Evolutionary conservation across 2,329 filamentous ascomycete species (phyloP).

Genomic region (Colletotrichum spinosum): DNA sequence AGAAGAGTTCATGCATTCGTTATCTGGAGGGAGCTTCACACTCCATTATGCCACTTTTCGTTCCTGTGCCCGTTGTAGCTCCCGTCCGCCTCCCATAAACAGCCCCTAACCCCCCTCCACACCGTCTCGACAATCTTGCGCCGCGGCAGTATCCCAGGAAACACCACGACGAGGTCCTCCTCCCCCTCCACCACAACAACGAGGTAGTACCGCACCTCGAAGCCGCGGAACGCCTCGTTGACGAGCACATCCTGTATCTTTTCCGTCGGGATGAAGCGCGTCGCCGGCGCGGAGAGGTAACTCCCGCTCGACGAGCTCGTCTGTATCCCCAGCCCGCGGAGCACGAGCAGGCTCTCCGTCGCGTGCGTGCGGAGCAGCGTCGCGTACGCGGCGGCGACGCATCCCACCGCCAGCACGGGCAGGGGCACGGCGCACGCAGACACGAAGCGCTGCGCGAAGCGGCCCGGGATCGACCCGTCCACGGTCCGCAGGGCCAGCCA

Average conservation of each 20-base stretch:
- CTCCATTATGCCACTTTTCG: constrained; percentile 42
- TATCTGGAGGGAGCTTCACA: constrained; percentile 7
- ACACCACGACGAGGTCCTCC: constrained; percentile 91
- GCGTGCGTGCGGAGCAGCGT: constrained; percentile 60
- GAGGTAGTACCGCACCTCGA: constrained; percentile 90
- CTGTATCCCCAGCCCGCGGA: constrained; percentile 91
- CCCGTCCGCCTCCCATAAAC: constrained; percentile 76
- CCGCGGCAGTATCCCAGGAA: constrained; percentile 82
- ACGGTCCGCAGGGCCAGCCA: constrained; percentile 43
- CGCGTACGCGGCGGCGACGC: constrained; percentile 54
- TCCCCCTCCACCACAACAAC: constrained; percentile 92
- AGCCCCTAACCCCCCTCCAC: constrained; percentile 86
- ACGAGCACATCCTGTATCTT: constrained; percentile 94
- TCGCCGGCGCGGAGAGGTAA: constrained; percentile 65
- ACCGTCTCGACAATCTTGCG: constrained; percentile 84
- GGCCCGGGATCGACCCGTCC: constrained; percentile 47
- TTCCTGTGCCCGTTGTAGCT: constrained; percentile 33
- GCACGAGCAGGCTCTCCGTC: constrained; percentile 88
- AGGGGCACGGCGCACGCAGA: constrained; percentile 47
- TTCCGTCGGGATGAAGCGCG: constrained; percentile 84
- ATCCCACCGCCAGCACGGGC: constrained; percentile 53
- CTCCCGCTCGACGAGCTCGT: constrained; percentile 78
- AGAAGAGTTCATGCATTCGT: constrained; percentile 27
- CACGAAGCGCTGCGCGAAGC: constrained; percentile 47
- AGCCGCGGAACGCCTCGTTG: constrained; percentile 93